phyloP scores from a whole-genome alignment of 2,329 filamentous ascomycete species.

The Aspergillus eucalypticola region DNA sequence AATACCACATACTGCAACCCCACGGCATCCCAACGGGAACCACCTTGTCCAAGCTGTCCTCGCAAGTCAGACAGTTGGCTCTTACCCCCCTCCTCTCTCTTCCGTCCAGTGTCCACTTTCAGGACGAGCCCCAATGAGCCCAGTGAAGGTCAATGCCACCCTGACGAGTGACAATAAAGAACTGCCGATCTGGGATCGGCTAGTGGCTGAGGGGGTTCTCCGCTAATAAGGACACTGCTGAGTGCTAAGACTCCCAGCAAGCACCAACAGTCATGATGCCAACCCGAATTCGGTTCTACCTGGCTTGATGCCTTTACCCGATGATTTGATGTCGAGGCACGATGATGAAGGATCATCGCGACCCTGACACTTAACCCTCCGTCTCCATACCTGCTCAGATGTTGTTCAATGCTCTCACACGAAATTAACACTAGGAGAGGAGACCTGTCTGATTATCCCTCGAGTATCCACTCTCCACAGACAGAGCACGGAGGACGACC shows the following conservation, averaged over 20 bases:
- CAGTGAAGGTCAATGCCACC: conserved; percentile 1
- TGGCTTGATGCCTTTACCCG: conserved; percentile 1
- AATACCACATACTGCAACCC: not conserved
- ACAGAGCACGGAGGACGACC: not conserved
- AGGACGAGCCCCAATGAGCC: not conserved
- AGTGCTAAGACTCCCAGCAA: not conserved
- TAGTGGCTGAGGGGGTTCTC: conserved; percentile 14
- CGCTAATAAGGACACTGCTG: conserved; percentile 4
- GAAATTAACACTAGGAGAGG: not conserved
- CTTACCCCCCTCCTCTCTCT: not conserved
- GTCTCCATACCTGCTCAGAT: not conserved
- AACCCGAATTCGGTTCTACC: not conserved
- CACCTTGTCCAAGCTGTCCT: not conserved
- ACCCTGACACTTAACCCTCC: not conserved
- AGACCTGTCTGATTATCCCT: not conserved
- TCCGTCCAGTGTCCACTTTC: not conserved
- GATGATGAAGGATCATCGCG: not conserved
- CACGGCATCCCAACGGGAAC: not conserved
- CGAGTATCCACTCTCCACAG: not conserved
- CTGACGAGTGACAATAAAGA: conserved; percentile 23
- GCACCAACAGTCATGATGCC: conserved; percentile 2
- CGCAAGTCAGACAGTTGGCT: not conserved
- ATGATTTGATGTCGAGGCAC: conserved; percentile 1
- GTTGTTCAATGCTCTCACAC: not conserved
- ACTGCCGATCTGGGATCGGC: conserved; percentile 19